These are phyloP conservation scores for Colletotrichum navitas DNA, from an alignment of 2,329 filamentous ascomycete species.

Conservation along the genomic window DNA sequence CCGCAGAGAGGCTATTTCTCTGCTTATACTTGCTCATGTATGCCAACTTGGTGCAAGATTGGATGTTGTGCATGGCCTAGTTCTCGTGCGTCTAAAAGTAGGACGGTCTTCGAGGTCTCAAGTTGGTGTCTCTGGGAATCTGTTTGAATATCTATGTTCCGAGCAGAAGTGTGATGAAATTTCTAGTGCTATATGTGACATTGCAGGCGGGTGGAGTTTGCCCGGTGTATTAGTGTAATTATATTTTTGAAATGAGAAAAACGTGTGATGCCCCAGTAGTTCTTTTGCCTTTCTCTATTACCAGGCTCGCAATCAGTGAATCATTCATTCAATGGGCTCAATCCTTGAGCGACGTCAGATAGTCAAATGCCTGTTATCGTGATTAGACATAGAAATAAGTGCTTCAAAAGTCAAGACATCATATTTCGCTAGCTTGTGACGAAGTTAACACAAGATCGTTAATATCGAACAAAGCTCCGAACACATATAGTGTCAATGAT, in stretches of 20 bases:
- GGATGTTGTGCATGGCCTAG: not conserved
- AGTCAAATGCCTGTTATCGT: too few relatives aligned
- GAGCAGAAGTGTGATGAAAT: too few relatives aligned
- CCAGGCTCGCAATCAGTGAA: too few relatives aligned
- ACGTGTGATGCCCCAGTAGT: not conserved
- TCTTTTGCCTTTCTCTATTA: not conserved
- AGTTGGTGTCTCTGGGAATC: not conserved
- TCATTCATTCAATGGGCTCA: not conserved
- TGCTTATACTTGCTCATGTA: not conserved
- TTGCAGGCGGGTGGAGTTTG: too few relatives aligned
- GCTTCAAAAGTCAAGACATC: not conserved
- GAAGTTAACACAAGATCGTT: not conserved
- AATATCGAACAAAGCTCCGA: not conserved
- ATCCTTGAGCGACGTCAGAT: not conserved
- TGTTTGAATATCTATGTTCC: too few relatives aligned
- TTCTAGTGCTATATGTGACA: too few relatives aligned
- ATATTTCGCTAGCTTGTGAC: not conserved
- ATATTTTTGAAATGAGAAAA: too few relatives aligned
- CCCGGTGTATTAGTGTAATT: too few relatives aligned
- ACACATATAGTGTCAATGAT: not conserved
- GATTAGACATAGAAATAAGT: too few relatives aligned
- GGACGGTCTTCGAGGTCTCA: not conserved
- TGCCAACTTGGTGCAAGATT: not conserved
- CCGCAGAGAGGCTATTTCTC: not conserved
- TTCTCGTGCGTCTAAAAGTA: conserved; percentile 1